Base-by-base conservation (phyloP, 2,329 filamentous ascomycete genomes). In the Sporothrix variecibatus region DNA sequence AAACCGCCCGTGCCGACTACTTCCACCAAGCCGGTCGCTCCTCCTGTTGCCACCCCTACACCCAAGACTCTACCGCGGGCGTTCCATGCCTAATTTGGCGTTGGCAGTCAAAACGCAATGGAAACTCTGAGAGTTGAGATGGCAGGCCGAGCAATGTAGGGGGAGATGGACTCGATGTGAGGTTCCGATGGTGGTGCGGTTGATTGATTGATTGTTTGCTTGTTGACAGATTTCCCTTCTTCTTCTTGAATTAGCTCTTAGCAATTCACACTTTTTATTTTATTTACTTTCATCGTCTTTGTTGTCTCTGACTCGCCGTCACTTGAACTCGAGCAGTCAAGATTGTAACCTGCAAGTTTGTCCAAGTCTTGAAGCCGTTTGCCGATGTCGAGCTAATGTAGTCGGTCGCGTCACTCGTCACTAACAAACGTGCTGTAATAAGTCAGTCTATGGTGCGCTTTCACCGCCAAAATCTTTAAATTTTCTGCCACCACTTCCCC, bases 341-440 rank as follows among this genome's bases (percentile, higher is more conserved):
- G 38, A 15, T 67, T 67, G n/a, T 11, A 40, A 17, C 31, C 8
- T 4, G 17, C 8, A n/a, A n/a, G 51, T 17, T 58, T 28, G n/a
- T 58, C n/a, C n/a, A n/a, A n/a, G 11, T 58, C 53, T 58, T 15
- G 26, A 31, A 9, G 26, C 7, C 2, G 7, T 3, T 9, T 26
- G 56, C 43, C 34, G 34, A 40, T 17, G 60, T 12, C 56, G 28
- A 26, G 20, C 11, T 17, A 28, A 28, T 56, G 4, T 7, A 26
- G n/a, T 17, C 23, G 62, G 26, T n/a, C n/a, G n/a, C n/a, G 58
- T 7, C 15, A 38, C 20, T 46, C 62, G 62, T 12, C 38, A 28
- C 56, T 28, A 46, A 26, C 62, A 67, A 46, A 28, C 62, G 38
- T 38, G 62, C 62, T 67, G 62, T 46, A 43, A 28, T n/a, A n/a